These are phyloP conservation scores for Alternaria brassicicola DNA, from an alignment of 2,329 filamentous ascomycete species.

Conservation along the genomic window DNA sequence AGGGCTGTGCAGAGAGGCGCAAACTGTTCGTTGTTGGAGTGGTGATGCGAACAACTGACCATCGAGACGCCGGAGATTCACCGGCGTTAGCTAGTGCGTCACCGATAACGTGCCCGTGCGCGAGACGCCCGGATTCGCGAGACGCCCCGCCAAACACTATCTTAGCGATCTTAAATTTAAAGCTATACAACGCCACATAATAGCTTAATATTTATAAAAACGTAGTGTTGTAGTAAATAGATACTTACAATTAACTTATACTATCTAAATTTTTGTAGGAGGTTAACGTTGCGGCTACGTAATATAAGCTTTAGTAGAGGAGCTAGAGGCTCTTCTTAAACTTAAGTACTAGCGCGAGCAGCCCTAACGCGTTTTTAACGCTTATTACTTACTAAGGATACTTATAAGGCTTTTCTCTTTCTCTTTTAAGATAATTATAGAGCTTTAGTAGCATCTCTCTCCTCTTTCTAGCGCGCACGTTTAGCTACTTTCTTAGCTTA, in stretches of 20 bases:
- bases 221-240: neutral
- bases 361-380: neutral
- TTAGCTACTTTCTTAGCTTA: too few relatives aligned
- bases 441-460: too few relatives aligned
- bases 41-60: slow-evolving; percentile 27
- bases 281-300: neutral
- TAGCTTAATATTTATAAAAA: neutral
- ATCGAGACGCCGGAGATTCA: slow-evolving; percentile 25
- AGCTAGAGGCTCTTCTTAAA: neutral
- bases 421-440: too few relatives aligned
- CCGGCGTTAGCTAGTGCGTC: slow-evolving; percentile 33
- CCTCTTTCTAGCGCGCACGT: too few relatives aligned
- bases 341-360: neutral
- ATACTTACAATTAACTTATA: neutral
- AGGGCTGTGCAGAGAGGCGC: slow-evolving; percentile 25
- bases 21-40: slow-evolving; percentile 28
- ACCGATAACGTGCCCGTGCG: slow-evolving; percentile 11
- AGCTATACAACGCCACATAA: neutral
- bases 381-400: too few relatives aligned
- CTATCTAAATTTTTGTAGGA: neutral
- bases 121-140: too few relatives aligned
- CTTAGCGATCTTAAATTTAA: neutral
- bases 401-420: too few relatives aligned
- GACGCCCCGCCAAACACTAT: neutral
- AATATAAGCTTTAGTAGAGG: too few relatives aligned